These are phyloP conservation scores for Sporothrix protearum DNA, from an alignment of 2,329 filamentous ascomycete species.

Conservation along the genomic window DNA sequence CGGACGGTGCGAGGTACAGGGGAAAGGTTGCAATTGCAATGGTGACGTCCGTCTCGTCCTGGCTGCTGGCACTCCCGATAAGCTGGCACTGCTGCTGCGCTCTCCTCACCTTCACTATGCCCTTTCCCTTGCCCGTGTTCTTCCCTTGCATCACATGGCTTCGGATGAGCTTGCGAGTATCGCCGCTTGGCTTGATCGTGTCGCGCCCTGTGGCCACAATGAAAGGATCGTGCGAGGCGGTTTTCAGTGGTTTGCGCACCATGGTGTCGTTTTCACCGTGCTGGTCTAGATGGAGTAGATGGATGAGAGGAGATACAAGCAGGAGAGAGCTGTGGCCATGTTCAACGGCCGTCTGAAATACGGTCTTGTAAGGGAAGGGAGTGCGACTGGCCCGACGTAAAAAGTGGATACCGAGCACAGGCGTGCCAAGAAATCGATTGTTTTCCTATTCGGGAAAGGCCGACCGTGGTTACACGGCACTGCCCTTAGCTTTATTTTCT, in stretches of 20 bases:
- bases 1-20: background rate
- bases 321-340: background rate
- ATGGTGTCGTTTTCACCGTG: background rate
- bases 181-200: conserved; percentile 32
- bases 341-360: background rate
- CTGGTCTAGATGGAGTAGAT: background rate
- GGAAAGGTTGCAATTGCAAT: too few species aligned
- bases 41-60: background rate
- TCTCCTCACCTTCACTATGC: background rate
- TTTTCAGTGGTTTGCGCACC: conserved; percentile 10
- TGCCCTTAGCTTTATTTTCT: background rate
- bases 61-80: background rate
- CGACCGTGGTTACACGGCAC: background rate
- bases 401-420: background rate
- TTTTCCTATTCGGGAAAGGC: conserved; percentile 17
- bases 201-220: conserved; percentile 12
- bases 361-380: background rate
- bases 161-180: conserved; percentile 38
- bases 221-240: conserved; percentile 1
- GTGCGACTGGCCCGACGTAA: background rate
- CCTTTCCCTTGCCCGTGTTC: conserved; percentile 31
- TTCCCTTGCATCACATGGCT: conserved; percentile 45
- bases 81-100: background rate
- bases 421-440: conserved; percentile 5
- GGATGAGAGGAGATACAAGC: background rate